Conservation (phyloP, 257 asterid species). For the Orobanche coerulescens region DNA sequence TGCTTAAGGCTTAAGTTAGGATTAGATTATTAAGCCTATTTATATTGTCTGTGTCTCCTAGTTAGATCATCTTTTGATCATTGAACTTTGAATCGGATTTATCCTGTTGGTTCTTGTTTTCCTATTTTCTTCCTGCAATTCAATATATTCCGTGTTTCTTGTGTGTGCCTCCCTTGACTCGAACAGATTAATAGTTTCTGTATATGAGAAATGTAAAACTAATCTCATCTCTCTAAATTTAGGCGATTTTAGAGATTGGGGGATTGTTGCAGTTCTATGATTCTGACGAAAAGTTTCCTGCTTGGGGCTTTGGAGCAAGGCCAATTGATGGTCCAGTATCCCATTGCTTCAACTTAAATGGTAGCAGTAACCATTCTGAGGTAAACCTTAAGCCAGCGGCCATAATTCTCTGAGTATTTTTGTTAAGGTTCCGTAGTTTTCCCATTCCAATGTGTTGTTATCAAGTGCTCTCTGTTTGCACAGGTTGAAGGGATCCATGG, state of each 20-base stretch:
- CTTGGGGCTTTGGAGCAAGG: constrained; percentile 99
- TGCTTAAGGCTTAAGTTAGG: no score
- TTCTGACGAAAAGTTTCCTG: constrained; percentile 78
- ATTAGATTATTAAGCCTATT: no score
- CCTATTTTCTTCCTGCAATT: no score
- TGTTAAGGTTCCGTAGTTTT: background rate
- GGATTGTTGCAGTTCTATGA: constrained; percentile 89
- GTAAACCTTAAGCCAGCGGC: constrained; percentile 29
- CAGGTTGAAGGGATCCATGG: constrained; percentile 95
- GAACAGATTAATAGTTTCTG: background rate
- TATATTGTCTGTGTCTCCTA: no score
- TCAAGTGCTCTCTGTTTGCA: constrained; percentile 18
- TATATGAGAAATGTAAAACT: constrained; percentile 19
- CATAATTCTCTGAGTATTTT: constrained; percentile 4
- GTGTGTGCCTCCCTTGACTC: no score
- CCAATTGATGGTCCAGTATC: constrained; percentile 98
- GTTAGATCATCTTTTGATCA: no score
- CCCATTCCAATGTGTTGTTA: constrained; percentile 1
- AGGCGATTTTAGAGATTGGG: constrained; percentile 90
- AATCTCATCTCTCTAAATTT: constrained; percentile 25
- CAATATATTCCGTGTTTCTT: no score
- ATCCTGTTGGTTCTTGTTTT: no score
- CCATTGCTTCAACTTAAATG: constrained; percentile 93
- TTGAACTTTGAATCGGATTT: no score
- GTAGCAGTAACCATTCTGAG: constrained; percentile 84